Evolutionary conservation across 192 early-diverging fungal species (phyloP).

Genomic region (Gonapodya sp.): DNA sequence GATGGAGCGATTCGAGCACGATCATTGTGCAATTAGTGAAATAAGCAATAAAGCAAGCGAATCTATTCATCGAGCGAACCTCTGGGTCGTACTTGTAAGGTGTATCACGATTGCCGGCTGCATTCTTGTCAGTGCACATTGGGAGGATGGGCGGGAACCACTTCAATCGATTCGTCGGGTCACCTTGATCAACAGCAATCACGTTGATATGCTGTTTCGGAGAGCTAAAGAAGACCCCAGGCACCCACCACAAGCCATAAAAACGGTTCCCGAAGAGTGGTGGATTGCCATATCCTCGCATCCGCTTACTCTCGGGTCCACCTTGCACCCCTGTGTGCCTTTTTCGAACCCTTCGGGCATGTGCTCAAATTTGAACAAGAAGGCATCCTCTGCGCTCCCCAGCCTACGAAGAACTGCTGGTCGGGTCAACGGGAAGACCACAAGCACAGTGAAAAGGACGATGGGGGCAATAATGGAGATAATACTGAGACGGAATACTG

Average conservation of each 20-base stretch:
- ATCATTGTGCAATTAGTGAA: no score
- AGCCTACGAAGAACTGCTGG: background rate
- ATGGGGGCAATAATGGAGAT: background rate
- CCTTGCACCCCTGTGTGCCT: background rate
- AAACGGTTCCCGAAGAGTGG: background rate
- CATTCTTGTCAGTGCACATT: background rate
- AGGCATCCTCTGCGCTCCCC: background rate
- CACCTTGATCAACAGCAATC: background rate
- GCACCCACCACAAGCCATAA: background rate
- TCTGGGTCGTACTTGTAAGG: background rate
- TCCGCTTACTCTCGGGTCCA: background rate
- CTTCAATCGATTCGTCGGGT: background rate
- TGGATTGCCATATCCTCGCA: background rate
- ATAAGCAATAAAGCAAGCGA: no score
- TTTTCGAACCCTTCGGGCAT: background rate
- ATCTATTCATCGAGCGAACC: background rate
- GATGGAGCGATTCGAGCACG: background rate
- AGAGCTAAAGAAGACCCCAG: background rate
- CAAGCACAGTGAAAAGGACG: background rate
- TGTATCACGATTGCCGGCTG: background rate
- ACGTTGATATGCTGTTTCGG: background rate
- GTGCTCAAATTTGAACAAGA: background rate
- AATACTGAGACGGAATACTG: background rate
- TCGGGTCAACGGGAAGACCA: background rate
- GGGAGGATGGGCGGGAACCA: background rate